A percentile compares a stretch with the other conserved stretches of the same genome.
Conservation (phyloP, 768 basidiomycete genomes). For the Pleurotus sapidus region DNA sequence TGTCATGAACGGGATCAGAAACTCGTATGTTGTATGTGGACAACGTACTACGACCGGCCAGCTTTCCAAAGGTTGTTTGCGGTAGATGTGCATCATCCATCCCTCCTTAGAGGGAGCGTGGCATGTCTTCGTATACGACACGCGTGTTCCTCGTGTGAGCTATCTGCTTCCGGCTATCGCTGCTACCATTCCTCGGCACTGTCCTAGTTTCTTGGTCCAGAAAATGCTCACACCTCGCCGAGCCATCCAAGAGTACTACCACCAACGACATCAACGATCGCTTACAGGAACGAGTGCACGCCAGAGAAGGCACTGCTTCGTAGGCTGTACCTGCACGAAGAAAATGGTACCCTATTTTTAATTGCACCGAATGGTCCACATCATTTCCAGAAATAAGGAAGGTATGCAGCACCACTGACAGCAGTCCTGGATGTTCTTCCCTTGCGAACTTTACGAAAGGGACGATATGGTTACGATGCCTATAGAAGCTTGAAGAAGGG, state of each 20-base stretch:
- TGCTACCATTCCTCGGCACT: neutral
- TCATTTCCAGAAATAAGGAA: constrained; percentile 41
- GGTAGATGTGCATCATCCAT: too few relatives aligned
- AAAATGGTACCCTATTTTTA: neutral
- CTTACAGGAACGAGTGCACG: neutral
- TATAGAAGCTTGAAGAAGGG: constrained; percentile 46
- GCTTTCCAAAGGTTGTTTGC: too few relatives aligned
- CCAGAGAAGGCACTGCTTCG: neutral
- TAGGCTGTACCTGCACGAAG: neutral
- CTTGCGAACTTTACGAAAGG: constrained; percentile 64
- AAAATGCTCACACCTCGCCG: too few relatives aligned
- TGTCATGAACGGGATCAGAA: too few relatives aligned
- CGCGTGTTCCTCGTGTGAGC: neutral
- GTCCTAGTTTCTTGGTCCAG: too few relatives aligned
- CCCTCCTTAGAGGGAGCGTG: too few relatives aligned
- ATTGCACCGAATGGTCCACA: neutral
- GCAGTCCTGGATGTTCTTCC: constrained; percentile 51
- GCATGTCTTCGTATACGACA: neutral
- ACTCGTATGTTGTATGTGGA: too few relatives aligned
- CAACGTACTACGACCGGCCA: too few relatives aligned
- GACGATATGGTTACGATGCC: constrained; percentile 60
- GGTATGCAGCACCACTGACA: constrained; percentile 59
- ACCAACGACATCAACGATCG: too few relatives aligned
- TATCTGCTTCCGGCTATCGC: neutral
- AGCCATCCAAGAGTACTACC: too few relatives aligned